Conservation (phyloP, 164 flowering plant genomes). For the Umbellularia californica region DNA sequence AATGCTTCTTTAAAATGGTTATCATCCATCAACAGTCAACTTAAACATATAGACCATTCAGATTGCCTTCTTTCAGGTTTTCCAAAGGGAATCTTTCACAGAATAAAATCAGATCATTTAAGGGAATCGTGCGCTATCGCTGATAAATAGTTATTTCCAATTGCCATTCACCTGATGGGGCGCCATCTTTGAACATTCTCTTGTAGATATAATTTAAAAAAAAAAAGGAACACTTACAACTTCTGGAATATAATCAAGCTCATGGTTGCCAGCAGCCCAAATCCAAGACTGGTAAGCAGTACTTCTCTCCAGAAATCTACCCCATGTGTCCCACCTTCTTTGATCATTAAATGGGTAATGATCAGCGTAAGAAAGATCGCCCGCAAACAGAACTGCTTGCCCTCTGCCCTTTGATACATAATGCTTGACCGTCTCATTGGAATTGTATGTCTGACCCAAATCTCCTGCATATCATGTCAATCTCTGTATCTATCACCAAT, state of each 20-base stretch:
- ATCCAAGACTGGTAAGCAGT: slow-evolving; percentile 92
- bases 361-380: slow-evolving; percentile 83
- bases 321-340: slow-evolving; percentile 81
- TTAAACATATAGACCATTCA: no score
- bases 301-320: slow-evolving; percentile 64
- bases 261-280: slow-evolving; percentile 89
- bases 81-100: neutral
- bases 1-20: no score
- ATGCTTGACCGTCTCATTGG: slow-evolving; percentile 61
- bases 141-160: no score
- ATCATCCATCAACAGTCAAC: no score
- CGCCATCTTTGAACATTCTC: no score
- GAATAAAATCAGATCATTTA: neutral
- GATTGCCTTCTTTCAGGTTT: no score
- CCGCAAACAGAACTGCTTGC: slow-evolving; percentile 57
- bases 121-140: neutral
- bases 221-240: slow-evolving; percentile 28
- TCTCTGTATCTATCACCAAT: no score
- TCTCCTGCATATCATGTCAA: slow-evolving; percentile 29
- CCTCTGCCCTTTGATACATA: slow-evolving; percentile 57
- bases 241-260: slow-evolving; percentile 64
- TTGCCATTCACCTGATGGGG: no score
- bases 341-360: slow-evolving; percentile 62
- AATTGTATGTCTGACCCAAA: slow-evolving; percentile 74
- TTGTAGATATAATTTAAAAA: no score